These are phyloP conservation scores for Aegilops sharonensis DNA, from an alignment of 176 grass and related monocot species.

Conservation along the genomic window DNA sequence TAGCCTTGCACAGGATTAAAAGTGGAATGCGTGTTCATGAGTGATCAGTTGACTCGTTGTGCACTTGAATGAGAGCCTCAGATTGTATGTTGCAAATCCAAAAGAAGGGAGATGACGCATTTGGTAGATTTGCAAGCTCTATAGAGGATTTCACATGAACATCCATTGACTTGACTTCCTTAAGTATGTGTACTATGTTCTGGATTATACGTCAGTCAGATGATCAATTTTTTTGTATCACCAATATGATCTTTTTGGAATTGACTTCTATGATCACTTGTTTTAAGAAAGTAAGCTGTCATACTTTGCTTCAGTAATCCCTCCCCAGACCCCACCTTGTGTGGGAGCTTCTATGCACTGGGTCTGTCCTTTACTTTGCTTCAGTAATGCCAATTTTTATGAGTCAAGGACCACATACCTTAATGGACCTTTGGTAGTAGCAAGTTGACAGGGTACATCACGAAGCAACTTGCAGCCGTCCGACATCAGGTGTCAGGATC, in stretches of 20 bases:
- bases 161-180: background rate
- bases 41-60: background rate
- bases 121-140: background rate
- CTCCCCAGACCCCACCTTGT: too few relatives aligned
- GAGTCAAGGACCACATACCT: background rate
- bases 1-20: background rate
- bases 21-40: background rate
- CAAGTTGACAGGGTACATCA: background rate
- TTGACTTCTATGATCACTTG: background rate
- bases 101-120: background rate
- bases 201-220: background rate
- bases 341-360: too few relatives aligned
- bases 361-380: background rate
- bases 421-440: conserved; percentile 5
- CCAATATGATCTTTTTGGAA: background rate
- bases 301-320: conserved; percentile 9
- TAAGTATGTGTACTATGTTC: background rate
- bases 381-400: background rate
- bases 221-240: background rate
- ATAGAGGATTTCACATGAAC: background rate
- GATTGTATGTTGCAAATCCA: background rate
- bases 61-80: background rate
- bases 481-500: background rate
- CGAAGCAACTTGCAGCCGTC: background rate
- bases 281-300: background rate